Conservation (phyloP, 2,329 filamentous ascomycete species). For the Epichloe amarillans region DNA sequence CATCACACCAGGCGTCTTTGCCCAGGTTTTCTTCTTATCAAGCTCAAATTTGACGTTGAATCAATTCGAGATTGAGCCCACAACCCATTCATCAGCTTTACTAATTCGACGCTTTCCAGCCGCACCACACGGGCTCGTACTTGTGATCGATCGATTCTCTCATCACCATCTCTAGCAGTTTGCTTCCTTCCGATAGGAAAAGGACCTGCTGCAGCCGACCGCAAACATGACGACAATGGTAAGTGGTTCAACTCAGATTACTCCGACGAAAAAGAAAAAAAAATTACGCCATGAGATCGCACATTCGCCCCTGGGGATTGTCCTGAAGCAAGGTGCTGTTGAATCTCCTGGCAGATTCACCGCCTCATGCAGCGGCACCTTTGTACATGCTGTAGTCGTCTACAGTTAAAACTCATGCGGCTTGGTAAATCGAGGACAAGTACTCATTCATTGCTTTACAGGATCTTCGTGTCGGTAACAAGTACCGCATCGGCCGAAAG, state of each 20-base stretch:
- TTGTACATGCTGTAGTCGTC: too few relatives aligned
- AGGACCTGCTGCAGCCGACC: conserved; percentile 9
- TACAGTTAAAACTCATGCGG: too few relatives aligned
- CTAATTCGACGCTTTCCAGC: background rate
- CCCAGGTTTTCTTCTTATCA: background rate
- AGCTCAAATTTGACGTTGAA: background rate
- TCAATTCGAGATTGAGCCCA: background rate
- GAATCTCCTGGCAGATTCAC: too few relatives aligned
- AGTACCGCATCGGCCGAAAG: conserved; percentile 98
- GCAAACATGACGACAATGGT: conserved; percentile 40
- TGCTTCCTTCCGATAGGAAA: conserved; percentile 12
- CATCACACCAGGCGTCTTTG: background rate
- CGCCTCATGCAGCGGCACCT: too few relatives aligned
- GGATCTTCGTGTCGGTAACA: conserved; percentile 98
- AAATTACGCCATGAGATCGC: too few relatives aligned
- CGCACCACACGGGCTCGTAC: background rate
- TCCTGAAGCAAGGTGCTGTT: too few relatives aligned
- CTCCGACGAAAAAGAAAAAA: background rate
- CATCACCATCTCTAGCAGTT: background rate
- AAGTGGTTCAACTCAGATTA: conserved; percentile 13
- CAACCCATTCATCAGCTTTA: background rate
- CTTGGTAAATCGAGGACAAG: background rate
- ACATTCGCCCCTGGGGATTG: too few relatives aligned
- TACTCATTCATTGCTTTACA: conserved; percentile 22
- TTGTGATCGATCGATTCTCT: background rate